Base-by-base conservation (phyloP, 2,329 filamentous ascomycete species). In the Colletotrichum sp. region DNA sequence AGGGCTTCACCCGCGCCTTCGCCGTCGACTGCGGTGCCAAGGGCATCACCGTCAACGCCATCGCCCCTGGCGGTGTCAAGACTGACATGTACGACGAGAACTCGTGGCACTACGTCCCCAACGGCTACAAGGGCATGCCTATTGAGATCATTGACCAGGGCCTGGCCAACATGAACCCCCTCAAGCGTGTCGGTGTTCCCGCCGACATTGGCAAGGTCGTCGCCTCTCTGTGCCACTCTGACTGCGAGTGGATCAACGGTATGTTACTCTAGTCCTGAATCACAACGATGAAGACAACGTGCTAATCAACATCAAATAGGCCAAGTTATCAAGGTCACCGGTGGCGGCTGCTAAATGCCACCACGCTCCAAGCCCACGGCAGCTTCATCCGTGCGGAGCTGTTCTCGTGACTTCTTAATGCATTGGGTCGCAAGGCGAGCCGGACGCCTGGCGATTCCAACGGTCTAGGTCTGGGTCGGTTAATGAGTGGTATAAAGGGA, bases 1-100 rank as follows among this genome's bases (percentile, higher is more conserved):
- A 94, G 81, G 93, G 93, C 63, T 92, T 95, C 86, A 92, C 93
- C 81, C 93, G 93, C 84, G 89, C 90, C 30, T 94, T 95, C 81
- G 91, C 93, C 9, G 93, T 93, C 68, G 93, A 95, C 84, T 94
- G 93, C 83, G 93, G 93, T 74, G 88, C 88, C 80, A 89, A 90
- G 80, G 90, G 91, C 67, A 92, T 95, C 81, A 95, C 93, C 1
- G 93, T 93, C 84, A 95, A 95, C 80, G 93, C 92, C 78, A 92
- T 95, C 63, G 93, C 93, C 3, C 93, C 93, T 3, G 93, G 93
- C 72, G 93, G 93, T 60, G 92, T 95, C 86, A 93, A 94, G 89
- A 92, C 89, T 59, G 94, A 95, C 84, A 95, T 95, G 94, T 95
- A 93, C 86, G 89, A 92, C 77, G 89, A 91, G 84, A 93, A 93